Evolutionary conservation across 345 rosid genomes (phyloP), one percentile per base, ranked within the genome.

Genomic region (Sapria himalayana): DNA sequence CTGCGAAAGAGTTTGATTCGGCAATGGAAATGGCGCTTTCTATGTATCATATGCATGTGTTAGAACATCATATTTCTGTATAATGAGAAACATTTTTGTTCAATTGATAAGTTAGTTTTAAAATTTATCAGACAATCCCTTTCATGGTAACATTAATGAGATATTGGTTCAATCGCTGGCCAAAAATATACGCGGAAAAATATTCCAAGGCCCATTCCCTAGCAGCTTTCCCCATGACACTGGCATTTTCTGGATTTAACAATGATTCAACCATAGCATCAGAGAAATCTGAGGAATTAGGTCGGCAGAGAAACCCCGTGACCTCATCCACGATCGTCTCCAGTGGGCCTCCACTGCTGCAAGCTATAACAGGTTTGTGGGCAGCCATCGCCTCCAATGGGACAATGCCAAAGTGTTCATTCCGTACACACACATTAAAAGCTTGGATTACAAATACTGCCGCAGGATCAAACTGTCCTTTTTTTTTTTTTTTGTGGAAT

Each of bases 351-450:
- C 98, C 98, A 16, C 94, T 89, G 43, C 72, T 72, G 66, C 98
- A 89, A 11, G 98, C 93, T 36, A 86, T 65, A 6, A 86, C 81
- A 0, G 94, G 93, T 52, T 89, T 89, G 46, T 65, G 37, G 5
- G 98, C 84, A 9, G 93, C 94, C 94, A 89, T 89, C 45, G 98
- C 93, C 58, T 89, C 98, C 56, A 89, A 51, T 4, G 98, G 98
- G 52, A 79, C 98, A 38, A 82, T 86, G 16, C 92, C 97, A 9
- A 86, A 81, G 64, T 81, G 92, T 49, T 86, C 94, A 50, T 76
- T 92, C 97, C n/a, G n/a, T n/a, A n/a, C 81, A 46, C 48, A 64
- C n/a, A n/a, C n/a, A n/a, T n/a, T n/a, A n/a, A n/a, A n/a, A n/a
- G n/a, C n/a, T n/a, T n/a, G n/a, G n/a, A n/a, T n/a, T n/a, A n/a